Evolutionary conservation across 2,329 filamentous ascomycete genomes (phyloP), one percentile per base, ranked within the genome.

Genomic region (Fusarium phyllophilum): DNA sequence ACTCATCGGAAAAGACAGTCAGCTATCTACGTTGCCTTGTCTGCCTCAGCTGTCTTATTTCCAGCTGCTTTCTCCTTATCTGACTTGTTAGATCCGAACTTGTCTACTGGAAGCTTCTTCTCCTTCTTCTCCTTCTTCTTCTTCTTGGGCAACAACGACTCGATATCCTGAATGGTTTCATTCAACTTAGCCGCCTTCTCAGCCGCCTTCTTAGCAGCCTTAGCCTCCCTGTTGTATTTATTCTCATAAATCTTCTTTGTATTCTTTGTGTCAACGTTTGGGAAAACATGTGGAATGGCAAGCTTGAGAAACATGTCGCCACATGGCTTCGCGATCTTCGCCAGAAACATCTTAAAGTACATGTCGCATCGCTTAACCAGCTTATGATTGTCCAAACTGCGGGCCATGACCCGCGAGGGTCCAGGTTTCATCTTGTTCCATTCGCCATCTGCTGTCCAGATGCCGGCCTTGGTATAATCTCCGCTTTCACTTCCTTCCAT

Each of bases 391-490:
- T 71, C 77, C n/a, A 73, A n/a, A 20, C 77, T 75, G 49, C 81
- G 75, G 29, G 68, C 65, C 73, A 78, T 81, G 42, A 87, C 79
- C 75, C 80, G 85, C 3, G 88, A 89, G 20, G 92, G 89, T 1
- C 92, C 92, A 4, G 87, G 77, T 75, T 85, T 81, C 91, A 94
- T 94, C 33, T 88, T 81, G 48, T 84, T 84, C 93, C 93, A 96
- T 39, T 86, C 84, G 3, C 91, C 89, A 59, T 91, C 86, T 3
- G 79, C 82, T 31, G 86, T 86, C 93, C 93, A 96, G 17, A 85
- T 87, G 3, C 93, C 93, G 0, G 93, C 93, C 81, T 90, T 92
- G 20, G 92, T 94, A 78, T 94, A 96, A 79, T 96, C 93, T 31
- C 87, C 91, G 44, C 86, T 87, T 9, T 80, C 80, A 65, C 88